Evolutionary conservation across 2,329 filamentous ascomycete genomes (phyloP).

Genomic region (Trematosphaeria pertusa): DNA sequence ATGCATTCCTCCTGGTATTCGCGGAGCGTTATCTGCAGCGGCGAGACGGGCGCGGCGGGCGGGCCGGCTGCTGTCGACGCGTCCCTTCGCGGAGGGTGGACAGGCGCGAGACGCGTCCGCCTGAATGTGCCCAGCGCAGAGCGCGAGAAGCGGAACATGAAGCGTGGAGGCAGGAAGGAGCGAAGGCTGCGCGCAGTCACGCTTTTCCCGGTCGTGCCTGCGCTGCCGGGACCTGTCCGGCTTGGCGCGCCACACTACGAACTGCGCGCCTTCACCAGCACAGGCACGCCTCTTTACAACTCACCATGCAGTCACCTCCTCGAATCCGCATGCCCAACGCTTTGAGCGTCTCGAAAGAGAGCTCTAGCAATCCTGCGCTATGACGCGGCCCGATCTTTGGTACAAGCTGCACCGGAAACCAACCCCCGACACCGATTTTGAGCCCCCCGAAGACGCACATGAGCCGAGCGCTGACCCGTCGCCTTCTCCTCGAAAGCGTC

Average conservation of each 20-base stretch:
- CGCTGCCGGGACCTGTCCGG: slow-evolving; percentile 13
- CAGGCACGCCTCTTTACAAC: not conserved
- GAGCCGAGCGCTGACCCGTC: no score
- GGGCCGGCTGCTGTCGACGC: slow-evolving; percentile 22
- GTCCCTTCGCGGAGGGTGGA: slow-evolving; percentile 16
- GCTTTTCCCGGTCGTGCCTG: slow-evolving; percentile 6
- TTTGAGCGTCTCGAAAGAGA: not conserved
- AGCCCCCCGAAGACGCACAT: not conserved
- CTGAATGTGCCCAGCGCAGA: slow-evolving; percentile 39
- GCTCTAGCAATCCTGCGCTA: no score
- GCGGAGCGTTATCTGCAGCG: slow-evolving; percentile 67
- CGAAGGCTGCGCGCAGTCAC: slow-evolving; percentile 33
- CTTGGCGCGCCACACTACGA: slow-evolving; percentile 5
- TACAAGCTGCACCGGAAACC: no score
- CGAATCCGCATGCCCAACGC: not conserved
- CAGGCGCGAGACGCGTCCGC: slow-evolving; percentile 16
- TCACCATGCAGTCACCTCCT: not conserved
- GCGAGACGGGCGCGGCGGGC: slow-evolving; percentile 15
- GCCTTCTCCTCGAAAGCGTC: slow-evolving; percentile 31
- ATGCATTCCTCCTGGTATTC: slow-evolving; percentile 94
- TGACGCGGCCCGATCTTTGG: no score
- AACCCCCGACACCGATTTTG: slow-evolving; percentile 16
- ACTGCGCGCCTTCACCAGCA: not conserved
- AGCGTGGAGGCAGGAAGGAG: slow-evolving; percentile 15
- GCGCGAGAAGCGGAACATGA: slow-evolving; percentile 40